Conservation (phyloP, 148 eudicot genomes). For the Pouteria glomerata region DNA sequence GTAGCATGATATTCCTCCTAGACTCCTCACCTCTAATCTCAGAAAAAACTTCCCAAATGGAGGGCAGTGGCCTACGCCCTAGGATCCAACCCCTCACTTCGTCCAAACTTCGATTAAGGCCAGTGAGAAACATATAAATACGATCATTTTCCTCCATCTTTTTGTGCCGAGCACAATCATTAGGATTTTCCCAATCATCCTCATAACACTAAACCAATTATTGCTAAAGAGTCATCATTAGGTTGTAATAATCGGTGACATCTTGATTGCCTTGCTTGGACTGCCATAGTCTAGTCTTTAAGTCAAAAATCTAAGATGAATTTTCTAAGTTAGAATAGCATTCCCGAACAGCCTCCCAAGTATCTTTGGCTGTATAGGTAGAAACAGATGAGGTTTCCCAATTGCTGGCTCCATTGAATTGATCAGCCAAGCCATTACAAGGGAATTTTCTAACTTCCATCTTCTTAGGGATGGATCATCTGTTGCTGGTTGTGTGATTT, state of each 20-base stretch:
- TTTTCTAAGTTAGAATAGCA: neutral
- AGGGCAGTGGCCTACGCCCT: neutral
- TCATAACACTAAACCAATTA: too few relatives aligned
- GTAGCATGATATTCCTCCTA: neutral
- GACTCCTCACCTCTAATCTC: neutral
- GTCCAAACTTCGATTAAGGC: neutral
- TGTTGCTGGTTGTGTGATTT: too few relatives aligned
- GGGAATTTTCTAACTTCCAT: neutral
- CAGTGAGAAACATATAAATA: neutral
- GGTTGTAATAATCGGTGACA: neutral
- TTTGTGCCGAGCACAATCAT: too few relatives aligned
- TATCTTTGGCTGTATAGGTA: neutral
- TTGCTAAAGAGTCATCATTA: neutral
- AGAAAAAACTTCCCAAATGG: neutral
- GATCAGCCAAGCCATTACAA: too few relatives aligned
- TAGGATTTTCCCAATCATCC: too few relatives aligned
- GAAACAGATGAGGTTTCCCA: too few relatives aligned
- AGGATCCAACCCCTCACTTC: slow-evolving; percentile 1
- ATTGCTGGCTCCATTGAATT: neutral
- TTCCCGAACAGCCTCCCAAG: neutral
- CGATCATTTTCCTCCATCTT: neutral
- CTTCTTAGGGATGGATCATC: too few relatives aligned
- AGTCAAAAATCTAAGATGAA: too few relatives aligned
- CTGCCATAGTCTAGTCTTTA: too few relatives aligned
- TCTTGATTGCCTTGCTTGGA: too few relatives aligned